Base-by-base conservation (phyloP, 306 rosid genomes). In the Vigna reflexopilosa region DNA sequence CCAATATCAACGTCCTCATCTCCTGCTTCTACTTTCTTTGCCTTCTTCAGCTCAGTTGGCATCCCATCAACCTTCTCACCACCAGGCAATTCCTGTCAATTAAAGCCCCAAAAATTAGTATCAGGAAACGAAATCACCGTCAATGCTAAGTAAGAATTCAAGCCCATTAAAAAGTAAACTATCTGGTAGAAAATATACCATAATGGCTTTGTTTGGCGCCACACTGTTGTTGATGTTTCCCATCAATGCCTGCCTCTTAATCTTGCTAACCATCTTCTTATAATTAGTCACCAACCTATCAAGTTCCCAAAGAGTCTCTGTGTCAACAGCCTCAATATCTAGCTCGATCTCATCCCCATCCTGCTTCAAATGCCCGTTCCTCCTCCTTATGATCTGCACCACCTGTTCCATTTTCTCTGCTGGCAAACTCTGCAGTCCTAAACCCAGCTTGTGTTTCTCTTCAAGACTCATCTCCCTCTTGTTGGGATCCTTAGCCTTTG, bases 301-400 rank as follows among this genome's bases (percentile, higher is more conserved):
- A 9, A 96, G 98, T 81, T 96, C 99, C 99, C 99, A 96, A 19
- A 96, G 97, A 42, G 99, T 96, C 79, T 96, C 99, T 0, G 87
- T 93, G 62, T 96, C 98, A 3, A 91, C 93, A 3, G 97, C 97
- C 80, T 96, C 99, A 52, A 96, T 93, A 64, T 96, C 99, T 9
- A 96, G 96, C 90, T 96, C 99, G 54, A 96, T 96, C 83, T 96
- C 99, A 82, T 96, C 99, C 19, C 96, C 99, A 38, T 96, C 99
- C 79, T 96, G 99, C 87, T 83, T 93, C 86, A 96, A 79, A 84
- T 93, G 89, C 50, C 98, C 99, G 52, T 93, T 93, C 50, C 99
- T 91, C 87, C 87, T 96, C 81, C 87, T 86, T 61, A 96, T 89
- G 52, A 96, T 96, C 82, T 90, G 98, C 58, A 96, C 91, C 38